Evolutionary conservation across 1,284 basidiomycete species (phyloP), one percentile per base, ranked within the genome.

Genomic region (Cryptococcus hybrid): DNA sequence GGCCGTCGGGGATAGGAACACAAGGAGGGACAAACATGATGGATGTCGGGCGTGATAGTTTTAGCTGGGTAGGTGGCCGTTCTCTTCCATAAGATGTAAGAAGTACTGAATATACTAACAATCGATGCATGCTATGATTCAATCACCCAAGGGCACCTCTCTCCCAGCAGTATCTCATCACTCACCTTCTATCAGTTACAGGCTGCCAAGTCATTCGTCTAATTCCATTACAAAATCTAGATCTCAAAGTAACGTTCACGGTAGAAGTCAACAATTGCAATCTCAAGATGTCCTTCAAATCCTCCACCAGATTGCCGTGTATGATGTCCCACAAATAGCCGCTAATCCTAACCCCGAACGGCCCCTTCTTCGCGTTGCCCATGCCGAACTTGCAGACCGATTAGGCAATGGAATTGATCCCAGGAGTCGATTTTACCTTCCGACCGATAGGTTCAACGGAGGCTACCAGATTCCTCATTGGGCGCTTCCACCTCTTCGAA

Each of bases 401-500:
- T 64, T 65, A 35, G 73, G 73, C 6, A 43, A 49, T 13, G 66
- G 66, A 36, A 47, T 59, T 40, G 58, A 54, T 46, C 51, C 36
- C 50, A 62, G 54, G 42, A 66, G 62, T 52, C 62, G 61, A 15
- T 76, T 74, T 63, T 73, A 70, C 58, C 60, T 80, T 5, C 75
- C 78, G 0, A 68, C 74, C 2, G 77, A 77, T 30, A 60, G 77
- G 1, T 79, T 80, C 51, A 67, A 71, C 2, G 74, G 76, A 3
- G 79, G 78, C 55, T 80, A 80, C 65, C 73, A 74, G 58, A 73
- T 81, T 34, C 74, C 78, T 1, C 78, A 79, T 57, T 81, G 80
- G 80, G 65, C 68, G 1, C 65, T 81, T 35, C 80, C 80, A 2
- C 74, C 77, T 1, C 63, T 80, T 7, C 58, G 63, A 38, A 77